Evolutionary conservation across 495 filamentous ascomycete genomes (phyloP).

Genomic region (Hypoxylon intermedium): DNA sequence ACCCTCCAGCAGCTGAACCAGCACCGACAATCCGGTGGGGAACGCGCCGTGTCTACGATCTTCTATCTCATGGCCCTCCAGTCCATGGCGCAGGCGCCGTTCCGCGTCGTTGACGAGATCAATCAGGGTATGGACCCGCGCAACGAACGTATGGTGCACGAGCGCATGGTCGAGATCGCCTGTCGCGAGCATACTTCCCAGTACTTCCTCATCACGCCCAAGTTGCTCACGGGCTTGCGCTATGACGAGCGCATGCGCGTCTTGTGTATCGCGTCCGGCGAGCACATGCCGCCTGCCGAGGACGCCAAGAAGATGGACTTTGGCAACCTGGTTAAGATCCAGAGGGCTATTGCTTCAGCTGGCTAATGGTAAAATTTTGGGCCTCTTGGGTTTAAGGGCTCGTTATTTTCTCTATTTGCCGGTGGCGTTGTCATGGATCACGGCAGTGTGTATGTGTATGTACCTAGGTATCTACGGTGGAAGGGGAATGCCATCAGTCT

Average conservation of each 20-base stretch:
- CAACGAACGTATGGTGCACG: conserved; percentile 97
- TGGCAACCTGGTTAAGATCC: conserved; percentile 55
- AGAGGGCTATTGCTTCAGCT: conserved; percentile 44
- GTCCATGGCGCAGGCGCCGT: conserved; percentile 91
- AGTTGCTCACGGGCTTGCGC: conserved; percentile 81
- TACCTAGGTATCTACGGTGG: no score
- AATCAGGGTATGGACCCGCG: conserved; percentile 99
- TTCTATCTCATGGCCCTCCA: conserved; percentile 99
- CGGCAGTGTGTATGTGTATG: no score
- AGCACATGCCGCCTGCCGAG: conserved; percentile 74
- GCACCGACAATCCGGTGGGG: conserved; percentile 94
- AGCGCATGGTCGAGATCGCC: conserved; percentile 93
- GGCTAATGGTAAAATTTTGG: conserved; percentile 19
- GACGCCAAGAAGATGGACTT: conserved; percentile 64
- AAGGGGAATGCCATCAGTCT: no score
- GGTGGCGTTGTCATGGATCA: background rate
- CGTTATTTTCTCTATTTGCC: background rate
- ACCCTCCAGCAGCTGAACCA: conserved; percentile 81
- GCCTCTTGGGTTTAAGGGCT: background rate
- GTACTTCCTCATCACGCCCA: conserved; percentile 99
- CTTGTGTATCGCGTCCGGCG: conserved; percentile 90
- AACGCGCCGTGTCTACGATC: conserved; percentile 95
- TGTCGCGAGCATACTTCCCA: conserved; percentile 74
- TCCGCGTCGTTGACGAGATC: conserved; percentile 99
- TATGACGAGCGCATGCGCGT: conserved; percentile 92